Percentiles rank a stretch among this genome's conserved stretches.
These are phyloP conservation scores for Triticum monococcum DNA, from an alignment of 176 grass and related monocot genomes.

Conservation along the genomic window DNA sequence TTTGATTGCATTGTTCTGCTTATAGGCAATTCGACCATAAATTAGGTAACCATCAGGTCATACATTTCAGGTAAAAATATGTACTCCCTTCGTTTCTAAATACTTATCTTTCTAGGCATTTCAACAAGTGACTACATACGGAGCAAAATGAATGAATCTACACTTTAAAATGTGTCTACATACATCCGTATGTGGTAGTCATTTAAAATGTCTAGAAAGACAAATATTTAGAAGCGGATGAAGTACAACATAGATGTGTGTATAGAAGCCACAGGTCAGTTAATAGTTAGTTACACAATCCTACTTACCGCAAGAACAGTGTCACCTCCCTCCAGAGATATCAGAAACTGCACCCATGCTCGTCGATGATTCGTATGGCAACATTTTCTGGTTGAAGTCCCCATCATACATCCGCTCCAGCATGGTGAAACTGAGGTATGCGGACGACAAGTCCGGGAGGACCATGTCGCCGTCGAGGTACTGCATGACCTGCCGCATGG, in stretches of 20 bases:
- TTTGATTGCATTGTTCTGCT: too few relatives aligned
- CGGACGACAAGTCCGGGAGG: conserved; percentile 25
- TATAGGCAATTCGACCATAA: neutral
- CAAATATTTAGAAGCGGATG: too few relatives aligned
- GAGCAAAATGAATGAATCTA: too few relatives aligned
- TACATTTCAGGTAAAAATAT: neutral
- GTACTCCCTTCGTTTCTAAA: too few relatives aligned
- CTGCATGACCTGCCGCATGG: conserved; percentile 41
- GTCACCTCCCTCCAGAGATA: neutral
- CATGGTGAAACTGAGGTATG: neutral
- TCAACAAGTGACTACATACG: too few relatives aligned
- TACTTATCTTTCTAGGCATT: too few relatives aligned
- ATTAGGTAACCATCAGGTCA: neutral
- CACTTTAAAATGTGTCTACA: too few relatives aligned
- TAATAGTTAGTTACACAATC: neutral
- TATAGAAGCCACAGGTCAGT: neutral
- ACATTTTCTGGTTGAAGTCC: neutral
- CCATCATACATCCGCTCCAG: neutral
- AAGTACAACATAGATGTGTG: neutral
- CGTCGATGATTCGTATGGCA: neutral
- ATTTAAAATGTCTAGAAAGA: too few relatives aligned
- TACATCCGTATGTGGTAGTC: too few relatives aligned
- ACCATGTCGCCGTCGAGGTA: conserved; percentile 32
- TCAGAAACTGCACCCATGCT: conserved; percentile 5
- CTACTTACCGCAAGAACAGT: neutral